Evolutionary conservation across 495 filamentous ascomycete species (phyloP).

Genomic region (Hypoxylon lenormandii): DNA sequence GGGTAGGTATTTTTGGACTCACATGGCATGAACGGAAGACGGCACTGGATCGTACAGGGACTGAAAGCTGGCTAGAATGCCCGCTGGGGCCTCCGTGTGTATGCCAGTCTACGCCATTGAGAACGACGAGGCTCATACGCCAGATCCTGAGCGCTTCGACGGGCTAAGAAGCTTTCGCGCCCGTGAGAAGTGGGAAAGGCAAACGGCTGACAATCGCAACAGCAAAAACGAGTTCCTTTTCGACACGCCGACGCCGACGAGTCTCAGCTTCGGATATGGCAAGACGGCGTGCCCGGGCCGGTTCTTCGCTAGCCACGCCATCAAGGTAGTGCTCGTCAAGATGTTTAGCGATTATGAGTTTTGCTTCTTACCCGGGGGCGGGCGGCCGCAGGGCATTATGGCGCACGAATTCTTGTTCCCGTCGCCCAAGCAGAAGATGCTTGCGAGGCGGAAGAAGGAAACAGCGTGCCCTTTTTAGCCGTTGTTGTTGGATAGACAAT

Average conservation of each 20-base stretch:
- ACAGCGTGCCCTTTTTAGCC: background rate
- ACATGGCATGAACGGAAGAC: constrained; percentile 28
- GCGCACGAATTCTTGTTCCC: constrained; percentile 25
- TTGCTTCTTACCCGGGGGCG: constrained; percentile 23
- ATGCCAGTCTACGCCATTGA: constrained; percentile 34
- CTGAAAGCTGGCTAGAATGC: no score
- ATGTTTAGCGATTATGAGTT: constrained; percentile 38
- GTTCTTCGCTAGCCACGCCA: constrained; percentile 33
- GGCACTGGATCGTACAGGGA: no score
- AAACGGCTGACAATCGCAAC: background rate
- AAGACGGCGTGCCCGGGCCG: constrained; percentile 44
- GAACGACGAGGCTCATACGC: constrained; percentile 30
- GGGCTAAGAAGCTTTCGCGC: constrained; percentile 34
- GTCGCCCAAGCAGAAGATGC: background rate
- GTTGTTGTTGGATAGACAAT: no score
- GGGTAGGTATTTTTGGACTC: no score
- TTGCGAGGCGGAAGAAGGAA: background rate
- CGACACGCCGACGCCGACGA: constrained; percentile 1
- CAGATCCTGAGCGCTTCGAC: constrained; percentile 41
- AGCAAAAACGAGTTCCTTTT: constrained; percentile 18
- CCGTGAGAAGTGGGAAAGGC: background rate
- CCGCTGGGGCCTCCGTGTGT: constrained; percentile 23
- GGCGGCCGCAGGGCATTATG: constrained; percentile 17
- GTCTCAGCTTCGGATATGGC: constrained; percentile 47
- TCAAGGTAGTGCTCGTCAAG: constrained; percentile 48